Evolutionary conservation across 305 asterid genomes (phyloP), one percentile per base, ranked within the genome.

Genomic region (Striga hermonthica): DNA sequence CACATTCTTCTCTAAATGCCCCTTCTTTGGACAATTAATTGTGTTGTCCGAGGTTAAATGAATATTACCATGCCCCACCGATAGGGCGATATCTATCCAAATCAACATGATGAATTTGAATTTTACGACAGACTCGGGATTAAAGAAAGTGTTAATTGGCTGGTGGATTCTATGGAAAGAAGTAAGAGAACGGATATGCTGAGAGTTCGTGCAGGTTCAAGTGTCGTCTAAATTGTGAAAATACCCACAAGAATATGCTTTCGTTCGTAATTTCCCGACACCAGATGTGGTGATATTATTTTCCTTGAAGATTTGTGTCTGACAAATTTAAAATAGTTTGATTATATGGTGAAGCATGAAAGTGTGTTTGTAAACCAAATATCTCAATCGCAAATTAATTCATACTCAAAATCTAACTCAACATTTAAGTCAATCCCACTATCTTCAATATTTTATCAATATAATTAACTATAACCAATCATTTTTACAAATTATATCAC

Each of bases 131-230:
- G 96, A 83, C 70, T 82, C 44, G 97, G 99, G 62, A 83, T 93
- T 55, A 93, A 88, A 82, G 96, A 86, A 82, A 76, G 99, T 57
- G 82, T 88, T 61, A 86, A 93, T 81, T 93, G 99, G 97, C 90
- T 93, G 11, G 86, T 88, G 48, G 91, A 85, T 74, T 89, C 81
- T 11, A 93, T 90, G 92, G 97, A 90, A 84, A 84, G 96, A 72
- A 90, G 97, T 68, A 83, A 90, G 82, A 82, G 96, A 79, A 88
- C 95, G 7, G 96, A 93, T 72, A 78, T 61, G 61, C 70, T 93
- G 82, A 80, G 88, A 80, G 65, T 70, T 71, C 94, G 96, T 52
- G 89, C 92, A 13, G 95, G 97, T 75, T 60, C 83, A 6, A 72
- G 71, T 52, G 70, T 77, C 34, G 69, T 83, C 72, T 83, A 81